Evolutionary conservation across 1,139 yeast genomes (phyloP), one percentile per base, ranked within the genome.

Genomic region (Geotrichum candidum): DNA sequence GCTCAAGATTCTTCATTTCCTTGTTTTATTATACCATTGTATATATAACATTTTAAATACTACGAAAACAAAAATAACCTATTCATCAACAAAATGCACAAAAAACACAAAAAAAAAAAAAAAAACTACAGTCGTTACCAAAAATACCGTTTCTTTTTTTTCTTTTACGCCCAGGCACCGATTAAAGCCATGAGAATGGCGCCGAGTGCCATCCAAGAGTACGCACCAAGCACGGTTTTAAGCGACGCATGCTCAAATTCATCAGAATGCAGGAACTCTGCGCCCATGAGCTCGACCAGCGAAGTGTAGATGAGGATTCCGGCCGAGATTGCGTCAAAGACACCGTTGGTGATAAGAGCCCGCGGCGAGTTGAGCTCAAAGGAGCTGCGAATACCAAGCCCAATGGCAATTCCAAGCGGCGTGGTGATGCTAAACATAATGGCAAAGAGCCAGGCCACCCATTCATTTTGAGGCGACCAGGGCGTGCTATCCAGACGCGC

Each of bases 261-360:
- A 22, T 61, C 56, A 29, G 72, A 67, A 73, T 83, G 90, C 69
- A 91, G 78, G 74, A 90, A 90, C 70, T 91, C 97, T 68, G 88
- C 90, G 3, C 96, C 97, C 84, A 91, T 83, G 69, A 91, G 79
- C 76, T 91, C 97, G n/a, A 90, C 90, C 63, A 90, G 77, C 67
- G 96, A 95, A n/a, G 96, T 88, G 76, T 90, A 91, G 52, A 90
- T 76, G 72, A 91, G 80, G 63, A 91, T 87, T 59, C 97, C 97
- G 0, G 96, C 84, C 9, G 96, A 88, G 50, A 91, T 80, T 2
- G 96, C 77, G 74, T 91, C 97, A 69, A 90, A 86, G 7, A 84
- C 80, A 67, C 97, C 97, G 67, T 84, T 86, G 23, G 90, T 81
- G 64, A 90, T 83, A 65, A 86, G 79, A 0, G 92, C 85, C 4